Percentiles rank a stretch among this genome's conserved stretches.
These are phyloP conservation scores for Podospora comata DNA, from an alignment of 495 filamentous ascomycete species.

Conservation along the genomic window DNA sequence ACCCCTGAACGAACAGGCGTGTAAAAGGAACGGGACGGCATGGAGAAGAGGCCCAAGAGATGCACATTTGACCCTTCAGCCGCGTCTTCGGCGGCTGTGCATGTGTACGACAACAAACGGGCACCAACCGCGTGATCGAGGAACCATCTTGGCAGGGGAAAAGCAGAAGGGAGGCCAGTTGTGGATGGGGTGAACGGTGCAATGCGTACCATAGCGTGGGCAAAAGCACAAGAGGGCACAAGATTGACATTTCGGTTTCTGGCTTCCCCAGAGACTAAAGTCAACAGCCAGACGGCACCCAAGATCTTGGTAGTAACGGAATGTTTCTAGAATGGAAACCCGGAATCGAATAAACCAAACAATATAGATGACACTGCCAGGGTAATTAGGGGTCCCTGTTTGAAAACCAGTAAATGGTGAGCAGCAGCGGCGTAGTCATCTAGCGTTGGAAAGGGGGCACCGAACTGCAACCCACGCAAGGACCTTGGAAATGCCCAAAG, in stretches of 20 bases:
- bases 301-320: neutral
- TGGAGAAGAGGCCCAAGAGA: conserved; percentile 1
- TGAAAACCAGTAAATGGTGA: neutral
- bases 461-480: neutral
- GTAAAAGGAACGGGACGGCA: neutral
- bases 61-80: conserved; percentile 1
- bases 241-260: neutral
- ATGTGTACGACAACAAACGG: neutral
- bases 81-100: conserved; percentile 1
- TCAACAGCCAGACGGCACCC: neutral
- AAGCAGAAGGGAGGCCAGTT: neutral
- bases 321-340: neutral
- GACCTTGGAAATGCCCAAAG: neutral
- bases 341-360: neutral
- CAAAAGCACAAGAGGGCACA: neutral
- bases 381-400: neutral
- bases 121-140: neutral
- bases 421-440: neutral
- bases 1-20: neutral
- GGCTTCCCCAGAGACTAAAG: neutral
- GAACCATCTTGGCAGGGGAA: conserved; percentile 9
- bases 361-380: neutral
- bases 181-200: no score
- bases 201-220: neutral
- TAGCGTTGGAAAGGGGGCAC: no score